Evolutionary conservation across 441 rosid species (phyloP).

Genomic region (Corymbia citriodora): DNA sequence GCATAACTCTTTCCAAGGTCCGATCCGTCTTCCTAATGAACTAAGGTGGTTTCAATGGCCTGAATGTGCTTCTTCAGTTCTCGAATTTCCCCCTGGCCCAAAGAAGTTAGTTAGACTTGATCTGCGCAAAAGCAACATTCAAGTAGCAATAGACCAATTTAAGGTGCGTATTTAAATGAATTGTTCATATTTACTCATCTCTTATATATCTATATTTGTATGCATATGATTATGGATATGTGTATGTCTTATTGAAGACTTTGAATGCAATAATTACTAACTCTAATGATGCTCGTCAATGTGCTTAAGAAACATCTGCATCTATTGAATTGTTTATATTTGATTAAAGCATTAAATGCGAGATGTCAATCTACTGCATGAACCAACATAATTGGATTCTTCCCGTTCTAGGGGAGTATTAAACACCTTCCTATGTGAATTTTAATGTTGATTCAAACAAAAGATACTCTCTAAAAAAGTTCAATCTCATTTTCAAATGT

Average conservation of each 20-base stretch:
- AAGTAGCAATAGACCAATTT: background rate
- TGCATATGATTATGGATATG: background rate
- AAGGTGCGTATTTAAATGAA: background rate
- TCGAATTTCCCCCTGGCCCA: fast-evolving
- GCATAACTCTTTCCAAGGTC: background rate
- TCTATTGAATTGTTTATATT: background rate
- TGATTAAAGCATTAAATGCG: background rate
- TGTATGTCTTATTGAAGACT: background rate
- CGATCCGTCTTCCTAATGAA: background rate
- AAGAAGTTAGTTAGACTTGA: background rate
- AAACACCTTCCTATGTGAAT: background rate
- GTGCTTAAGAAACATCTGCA: background rate
- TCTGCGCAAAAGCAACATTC: background rate
- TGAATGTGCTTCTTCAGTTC: background rate
- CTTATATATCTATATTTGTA: background rate
- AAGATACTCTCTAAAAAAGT: background rate
- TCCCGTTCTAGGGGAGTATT: background rate
- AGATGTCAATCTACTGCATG: background rate
- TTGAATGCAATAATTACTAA: background rate
- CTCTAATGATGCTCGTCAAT: background rate
- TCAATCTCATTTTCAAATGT: background rate
- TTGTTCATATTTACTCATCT: background rate
- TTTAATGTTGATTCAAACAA: fast-evolving
- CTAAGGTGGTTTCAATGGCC: background rate
- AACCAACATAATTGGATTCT: background rate